phyloP scores from a whole-genome alignment of 2,329 filamentous ascomycete species.

The Pezicula carpinea region DNA sequence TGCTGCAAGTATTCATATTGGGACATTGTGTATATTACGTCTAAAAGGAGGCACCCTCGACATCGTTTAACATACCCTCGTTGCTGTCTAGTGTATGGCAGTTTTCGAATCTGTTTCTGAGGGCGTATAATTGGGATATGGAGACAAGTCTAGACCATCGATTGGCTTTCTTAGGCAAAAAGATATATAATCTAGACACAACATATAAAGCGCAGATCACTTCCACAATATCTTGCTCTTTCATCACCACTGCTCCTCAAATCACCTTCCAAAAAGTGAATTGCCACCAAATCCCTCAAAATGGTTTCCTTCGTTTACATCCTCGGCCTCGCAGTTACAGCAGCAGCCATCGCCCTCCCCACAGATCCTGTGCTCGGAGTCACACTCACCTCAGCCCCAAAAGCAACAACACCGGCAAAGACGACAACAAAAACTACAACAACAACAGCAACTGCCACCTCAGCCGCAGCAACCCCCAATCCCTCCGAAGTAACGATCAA shows the following conservation, averaged over 20 bases:
- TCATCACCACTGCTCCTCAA: not conserved
- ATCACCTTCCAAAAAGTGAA: slow-evolving; percentile 2
- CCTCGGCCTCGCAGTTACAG: slow-evolving; percentile 12
- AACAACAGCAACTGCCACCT: not conserved
- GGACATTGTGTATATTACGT: too few species aligned
- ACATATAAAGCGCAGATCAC: not conserved
- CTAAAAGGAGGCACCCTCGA: too few species aligned
- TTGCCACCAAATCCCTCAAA: slow-evolving; percentile 5
- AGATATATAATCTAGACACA: too few species aligned
- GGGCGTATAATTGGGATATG: too few species aligned
- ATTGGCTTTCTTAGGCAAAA: too few species aligned
- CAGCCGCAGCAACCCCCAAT: slow-evolving; percentile 21
- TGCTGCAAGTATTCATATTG: too few species aligned
- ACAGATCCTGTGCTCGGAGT: slow-evolving; percentile 14
- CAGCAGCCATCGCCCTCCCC: slow-evolving; percentile 18
- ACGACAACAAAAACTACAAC: slow-evolving; percentile 6
- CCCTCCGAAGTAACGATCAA: slow-evolving; percentile 35
- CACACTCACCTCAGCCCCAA: slow-evolving; percentile 3
- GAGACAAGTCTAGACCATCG: too few species aligned
- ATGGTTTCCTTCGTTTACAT: slow-evolving; percentile 17
- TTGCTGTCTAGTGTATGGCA: too few species aligned
- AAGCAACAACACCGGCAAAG: not conserved
- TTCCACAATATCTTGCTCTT: slow-evolving; percentile 1
- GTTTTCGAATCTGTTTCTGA: too few species aligned
- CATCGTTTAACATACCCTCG: too few species aligned